Base-by-base conservation (phyloP, 176 grass and related monocot species). In the Oryza glaberrima region DNA sequence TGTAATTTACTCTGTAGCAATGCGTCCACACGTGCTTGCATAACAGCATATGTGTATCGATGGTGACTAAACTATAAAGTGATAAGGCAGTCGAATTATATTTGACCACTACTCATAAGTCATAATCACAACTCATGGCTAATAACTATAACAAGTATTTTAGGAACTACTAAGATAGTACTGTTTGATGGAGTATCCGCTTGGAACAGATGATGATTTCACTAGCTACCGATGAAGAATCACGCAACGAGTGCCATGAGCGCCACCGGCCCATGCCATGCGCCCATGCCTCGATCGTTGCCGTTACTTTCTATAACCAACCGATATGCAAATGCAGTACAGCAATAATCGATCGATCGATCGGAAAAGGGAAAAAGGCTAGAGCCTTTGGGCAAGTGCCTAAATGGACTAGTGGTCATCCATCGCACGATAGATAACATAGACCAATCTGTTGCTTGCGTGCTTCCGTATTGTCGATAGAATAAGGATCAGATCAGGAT, bases 291-390 rank as follows among this genome's bases (percentile, higher is more conserved):
- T 56, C 52, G 52, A 56, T 17, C 52, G 52, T 56, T 20, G 52
- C 52, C 52, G 47, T 47, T 69, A 48, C 65, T 85, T 44, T 41
- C 64, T 70, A 65, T 54, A 70, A 35, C 83, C 48, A 70, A 47
- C 70, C 20, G 9, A 4, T 17, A 4, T 13, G 16, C 13, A 41
- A 41, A 40, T 40, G 12, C 12, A 40, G 6, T 41, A 41, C 40
- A 41, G 65, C 47, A 26, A 56, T 71, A 36, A 28, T 23, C 28
- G 51, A 3, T 56, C 15, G 40, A 26, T 23, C 28, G 51, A 3
- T 20, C 15, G 40, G 52, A 56, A 54, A 19, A 4, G 17, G 52
- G 20, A 35, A 61, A 75, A 56, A 6, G 3, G 9, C 75, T 0
- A 28, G 11, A 60, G 0, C 41, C 75, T 74, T 79, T 43, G 11